Conservation (phyloP, 1,284 basidiomycete species). For the Xanthoconium separans region DNA sequence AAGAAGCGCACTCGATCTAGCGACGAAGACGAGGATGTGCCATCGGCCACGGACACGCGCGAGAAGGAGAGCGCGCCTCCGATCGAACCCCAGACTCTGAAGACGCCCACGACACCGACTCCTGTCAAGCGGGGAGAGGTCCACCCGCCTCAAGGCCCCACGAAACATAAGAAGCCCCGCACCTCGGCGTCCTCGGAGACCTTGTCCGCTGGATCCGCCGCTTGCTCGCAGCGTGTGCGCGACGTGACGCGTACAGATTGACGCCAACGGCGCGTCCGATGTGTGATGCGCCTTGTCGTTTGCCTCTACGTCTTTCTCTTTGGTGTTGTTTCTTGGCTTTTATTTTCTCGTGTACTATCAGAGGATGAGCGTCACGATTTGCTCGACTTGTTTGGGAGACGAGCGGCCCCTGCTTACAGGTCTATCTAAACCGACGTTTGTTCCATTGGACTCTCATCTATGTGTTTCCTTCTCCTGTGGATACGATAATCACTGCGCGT, state of each 20-base stretch:
- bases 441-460: neutral
- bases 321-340: neutral
- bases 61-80: neutral
- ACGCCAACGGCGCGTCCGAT: neutral
- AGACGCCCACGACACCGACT: constrained; percentile 1
- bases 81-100: neutral
- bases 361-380: neutral
- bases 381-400: neutral
- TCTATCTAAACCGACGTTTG: neutral
- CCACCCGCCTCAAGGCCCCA: constrained; percentile 2
- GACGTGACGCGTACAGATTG: constrained; percentile 4
- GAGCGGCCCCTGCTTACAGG: neutral
- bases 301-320: neutral
- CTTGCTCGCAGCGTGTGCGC: constrained; percentile 3
- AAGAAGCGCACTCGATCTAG: constrained; percentile 16
- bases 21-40: constrained; percentile 7
- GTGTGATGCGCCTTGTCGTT: neutral
- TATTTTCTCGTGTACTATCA: neutral
- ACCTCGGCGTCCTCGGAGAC: neutral
- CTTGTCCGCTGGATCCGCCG: neutral
- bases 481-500: neutral
- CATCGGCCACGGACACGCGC: neutral
- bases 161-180: constrained; percentile 19
- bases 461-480: neutral
- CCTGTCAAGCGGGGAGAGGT: constrained; percentile 4